Percentiles rank a stretch among this genome's conserved stretches.
phyloP scores from a whole-genome alignment of 139 green algal genomes.

The Tetraselmis chui region DNA sequence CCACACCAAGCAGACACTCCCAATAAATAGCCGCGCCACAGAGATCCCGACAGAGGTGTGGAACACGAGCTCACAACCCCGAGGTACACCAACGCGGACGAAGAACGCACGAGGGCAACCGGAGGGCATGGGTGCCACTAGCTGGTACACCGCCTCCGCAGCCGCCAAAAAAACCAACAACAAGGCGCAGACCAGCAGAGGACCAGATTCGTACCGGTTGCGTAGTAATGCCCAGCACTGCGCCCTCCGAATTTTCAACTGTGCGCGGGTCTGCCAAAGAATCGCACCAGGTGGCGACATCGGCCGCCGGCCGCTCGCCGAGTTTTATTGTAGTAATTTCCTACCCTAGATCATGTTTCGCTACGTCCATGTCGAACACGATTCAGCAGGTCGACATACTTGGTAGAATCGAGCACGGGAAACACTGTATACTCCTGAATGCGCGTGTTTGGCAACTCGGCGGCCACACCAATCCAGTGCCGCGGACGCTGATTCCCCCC shows the following conservation, averaged over 20 bases:
- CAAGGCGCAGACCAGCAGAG: not conserved
- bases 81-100: not conserved
- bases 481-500: too few species aligned
- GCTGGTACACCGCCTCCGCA: not conserved
- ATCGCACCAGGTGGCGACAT: too few species aligned
- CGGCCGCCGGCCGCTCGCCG: too few species aligned
- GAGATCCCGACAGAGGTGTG: not conserved
- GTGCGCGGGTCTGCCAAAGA: not conserved
- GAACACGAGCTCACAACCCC: not conserved
- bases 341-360: too few species aligned
- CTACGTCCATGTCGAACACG: too few species aligned
- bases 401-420: too few species aligned
- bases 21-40: not conserved
- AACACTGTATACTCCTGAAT: too few species aligned
- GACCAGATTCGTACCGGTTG: not conserved
- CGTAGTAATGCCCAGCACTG: not conserved
- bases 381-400: too few species aligned
- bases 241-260: not conserved
- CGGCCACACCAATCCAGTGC: too few species aligned
- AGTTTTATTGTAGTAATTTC: too few species aligned
- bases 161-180: not conserved
- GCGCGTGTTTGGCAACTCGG: too few species aligned
- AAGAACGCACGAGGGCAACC: not conserved
- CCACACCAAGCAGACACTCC: not conserved
- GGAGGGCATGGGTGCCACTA: not conserved